Base-by-base conservation (phyloP, 805 yeast species). In the Yarrowia divulgata region DNA sequence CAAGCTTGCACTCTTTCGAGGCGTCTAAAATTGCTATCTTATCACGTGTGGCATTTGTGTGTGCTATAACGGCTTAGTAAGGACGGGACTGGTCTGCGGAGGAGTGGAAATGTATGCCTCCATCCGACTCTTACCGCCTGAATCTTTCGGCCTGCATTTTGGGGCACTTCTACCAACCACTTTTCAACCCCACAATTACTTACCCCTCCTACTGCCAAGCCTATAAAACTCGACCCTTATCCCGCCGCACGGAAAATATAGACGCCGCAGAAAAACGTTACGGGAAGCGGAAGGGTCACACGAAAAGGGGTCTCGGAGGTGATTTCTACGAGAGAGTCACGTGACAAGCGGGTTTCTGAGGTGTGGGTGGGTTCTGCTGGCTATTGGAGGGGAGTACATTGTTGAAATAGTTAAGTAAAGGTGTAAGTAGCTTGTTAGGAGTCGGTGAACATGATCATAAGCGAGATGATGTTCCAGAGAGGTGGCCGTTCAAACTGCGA, bases 231-330 rank as follows among this genome's bases (percentile, higher is more conserved):
- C 54, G 54, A 49, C 39, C 8, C 23, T 52, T 34, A 52, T 54
- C 63, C 63, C 63, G 63, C 63, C 63, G 63, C 63, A 57, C 48
- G 63, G 63, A 40, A 57, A 29, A 16, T 57, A 12, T 57, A 40
- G 29, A 39, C 63, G 63, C 63, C 63, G 63, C 63, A 57, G 49
- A 10, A 23, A 14, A 34, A 52, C 29, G 60, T 19, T 18, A 7
- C 14, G 18, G 43, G 43, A 34, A n/a, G 16, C 14, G 29, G 55
- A 3, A 9, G 37, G 18, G 32, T 14, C 7, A 23, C 2, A 2
- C 29, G 29, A 23, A 23, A 23, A 23, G 3, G 29, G 29, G 29
- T 23, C 29, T 23, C 29, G 29, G 29, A 2, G 32, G 54, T 48
- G 37, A 32, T 14, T 32, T n/a, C 29, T 23, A 23, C 29, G 29